phyloP scores from a whole-genome alignment of 192 early-diverging fungal genomes.

The Entomortierella chlamydospora region DNA sequence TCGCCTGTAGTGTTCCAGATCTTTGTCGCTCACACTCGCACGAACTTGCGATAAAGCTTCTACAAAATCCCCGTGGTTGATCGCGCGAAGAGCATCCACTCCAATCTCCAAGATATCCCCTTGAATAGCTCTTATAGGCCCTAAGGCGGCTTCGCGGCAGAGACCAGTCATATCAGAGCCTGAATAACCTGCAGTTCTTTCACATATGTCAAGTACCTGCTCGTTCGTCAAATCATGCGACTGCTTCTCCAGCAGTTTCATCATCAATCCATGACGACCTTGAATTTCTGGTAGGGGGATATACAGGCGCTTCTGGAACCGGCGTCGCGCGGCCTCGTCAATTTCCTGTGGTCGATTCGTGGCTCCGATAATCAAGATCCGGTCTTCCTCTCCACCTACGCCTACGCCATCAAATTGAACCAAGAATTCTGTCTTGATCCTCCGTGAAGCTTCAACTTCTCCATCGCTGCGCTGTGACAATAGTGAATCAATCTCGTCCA shows the following conservation, averaged over 20 bases:
- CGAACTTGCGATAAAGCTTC: conserved; percentile 85
- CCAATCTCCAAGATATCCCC: conserved; percentile 47
- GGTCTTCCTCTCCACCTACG: conserved; percentile 76
- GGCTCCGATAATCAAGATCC: conserved; percentile 83
- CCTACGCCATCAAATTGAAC: conserved; percentile 87
- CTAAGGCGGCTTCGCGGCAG: conserved; percentile 78
- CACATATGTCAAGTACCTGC: conserved; percentile 73
- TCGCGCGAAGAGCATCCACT: conserved; percentile 66
- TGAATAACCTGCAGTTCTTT: conserved; percentile 79
- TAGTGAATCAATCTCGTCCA: conserved; percentile 96
- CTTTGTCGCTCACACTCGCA: conserved; percentile 86
- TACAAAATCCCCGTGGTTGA: conserved; percentile 79
- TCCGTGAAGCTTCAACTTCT: conserved; percentile 86
- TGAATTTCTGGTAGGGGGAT: conserved; percentile 85
- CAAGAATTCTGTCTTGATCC: conserved; percentile 96
- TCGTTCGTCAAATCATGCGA: conserved; percentile 64
- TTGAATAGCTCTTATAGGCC: conserved; percentile 61
- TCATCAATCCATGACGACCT: conserved; percentile 75
- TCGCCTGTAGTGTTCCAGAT: conserved; percentile 76
- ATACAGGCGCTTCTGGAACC: conserved; percentile 80
- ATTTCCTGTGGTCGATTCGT: conserved; percentile 86
- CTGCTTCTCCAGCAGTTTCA: conserved; percentile 70
- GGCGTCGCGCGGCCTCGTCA: conserved; percentile 88
- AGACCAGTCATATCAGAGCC: conserved; percentile 93
- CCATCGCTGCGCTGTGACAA: conserved; percentile 90